phyloP scores from a whole-genome alignment of 345 rosid species.

The Syzygium oleosum region DNA sequence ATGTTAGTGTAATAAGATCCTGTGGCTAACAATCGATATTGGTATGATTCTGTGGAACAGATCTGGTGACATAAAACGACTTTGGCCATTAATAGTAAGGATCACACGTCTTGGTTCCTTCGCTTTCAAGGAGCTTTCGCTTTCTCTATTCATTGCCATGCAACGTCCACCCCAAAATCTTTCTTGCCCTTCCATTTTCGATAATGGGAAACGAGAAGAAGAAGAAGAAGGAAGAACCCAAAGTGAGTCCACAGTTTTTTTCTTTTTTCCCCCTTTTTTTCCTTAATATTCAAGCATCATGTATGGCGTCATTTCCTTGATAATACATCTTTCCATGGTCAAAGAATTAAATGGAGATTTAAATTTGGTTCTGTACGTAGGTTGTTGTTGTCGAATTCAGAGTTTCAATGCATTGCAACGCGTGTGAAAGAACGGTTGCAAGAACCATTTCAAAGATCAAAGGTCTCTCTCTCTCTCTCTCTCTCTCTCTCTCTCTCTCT shows the following conservation, averaged over 20 bases:
- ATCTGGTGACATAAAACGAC: background rate
- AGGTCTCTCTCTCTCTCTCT: slow-evolving; percentile 23
- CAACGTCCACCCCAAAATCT: background rate
- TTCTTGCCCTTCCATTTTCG: background rate
- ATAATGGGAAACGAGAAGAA: background rate
- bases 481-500: background rate
- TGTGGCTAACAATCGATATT: background rate
- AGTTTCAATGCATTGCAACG: slow-evolving; percentile 72
- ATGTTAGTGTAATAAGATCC: background rate
- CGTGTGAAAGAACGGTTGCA: slow-evolving; percentile 64
- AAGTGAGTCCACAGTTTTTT: slow-evolving; percentile 14
- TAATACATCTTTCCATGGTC: background rate
- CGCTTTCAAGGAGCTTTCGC: background rate
- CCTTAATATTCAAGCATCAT: background rate
- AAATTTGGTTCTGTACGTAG: slow-evolving; percentile 8
- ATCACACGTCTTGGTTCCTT: background rate
- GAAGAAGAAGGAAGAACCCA: slow-evolving; percentile 10
- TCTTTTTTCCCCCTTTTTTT: background rate
- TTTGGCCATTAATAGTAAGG: background rate
- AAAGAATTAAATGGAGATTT: background rate
- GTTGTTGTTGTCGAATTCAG: slow-evolving; percentile 34
- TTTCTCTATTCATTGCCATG: background rate
- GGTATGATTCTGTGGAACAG: background rate
- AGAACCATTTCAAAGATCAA: slow-evolving; percentile 45
- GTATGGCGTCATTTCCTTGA: background rate